Evolutionary conservation across 2,329 filamentous ascomycete species (phyloP), one percentile per base, ranked within the genome.

Genomic region (Colletotrichum navitas): DNA sequence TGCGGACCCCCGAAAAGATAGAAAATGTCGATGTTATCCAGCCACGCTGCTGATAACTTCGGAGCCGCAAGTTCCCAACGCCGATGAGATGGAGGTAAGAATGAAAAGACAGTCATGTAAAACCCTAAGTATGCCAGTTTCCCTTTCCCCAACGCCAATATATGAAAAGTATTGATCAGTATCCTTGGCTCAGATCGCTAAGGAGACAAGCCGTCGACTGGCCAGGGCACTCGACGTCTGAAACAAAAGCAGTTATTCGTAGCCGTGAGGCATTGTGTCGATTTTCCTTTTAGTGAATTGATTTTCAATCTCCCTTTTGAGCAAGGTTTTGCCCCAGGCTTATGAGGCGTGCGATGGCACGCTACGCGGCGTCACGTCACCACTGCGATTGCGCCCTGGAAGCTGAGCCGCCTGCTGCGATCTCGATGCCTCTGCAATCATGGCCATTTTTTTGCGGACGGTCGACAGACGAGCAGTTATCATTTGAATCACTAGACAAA

Each of bases 361-460:
- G 77, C 87, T 89, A 59, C 87, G 85, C 54, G 87, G 86, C 70
- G 86, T 86, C 63, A 85, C 80, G 62, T 90, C 88, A 63, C 87
- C 87, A 77, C 88, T 90, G 72, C 86, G 85, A 71, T 86, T 84
- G 58, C 85, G 83, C 36, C 80, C 76, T 55, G 83, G 76, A 54
- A 80, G 80, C 70, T 85, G 81, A 69, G 84, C 83, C 56, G 80
- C 80, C 68, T 83, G 80, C 64, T 86, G 83, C 6, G 83, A 83
- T 76, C 85, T 87, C 43, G 86, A 87, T 62, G 87, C 87, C 69
- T 88, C 88, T 21, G 86, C 87, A 78, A 91, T 91, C 78, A 89
- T 85, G 56, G 85, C 86, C 77, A 88, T 85, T 82, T 91, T 91
- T 80, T 89, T 89, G 66, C 86, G 86, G 60, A 92, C 87, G 26